These are phyloP conservation scores for Drosera spatulata DNA, from an alignment of 179 eudicot genomes.

Conservation along the genomic window DNA sequence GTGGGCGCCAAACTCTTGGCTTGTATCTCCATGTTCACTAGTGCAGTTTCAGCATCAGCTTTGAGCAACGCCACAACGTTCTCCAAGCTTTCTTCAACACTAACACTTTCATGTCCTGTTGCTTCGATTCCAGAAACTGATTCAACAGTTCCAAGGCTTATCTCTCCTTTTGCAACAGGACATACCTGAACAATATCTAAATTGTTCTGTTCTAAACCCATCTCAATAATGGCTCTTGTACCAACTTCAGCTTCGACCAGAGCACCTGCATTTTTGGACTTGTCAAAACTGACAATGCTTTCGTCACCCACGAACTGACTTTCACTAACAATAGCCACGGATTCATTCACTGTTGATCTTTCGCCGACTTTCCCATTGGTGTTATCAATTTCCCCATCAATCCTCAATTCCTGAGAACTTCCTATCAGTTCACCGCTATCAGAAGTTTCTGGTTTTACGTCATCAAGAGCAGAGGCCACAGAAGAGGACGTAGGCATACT, in stretches of 20 bases:
- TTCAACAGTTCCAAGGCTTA: slow-evolving; percentile 8
- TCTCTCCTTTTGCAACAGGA: slow-evolving; percentile 1
- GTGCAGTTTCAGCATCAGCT: neutral
- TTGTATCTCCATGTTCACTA: neutral
- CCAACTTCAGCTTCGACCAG: slow-evolving; percentile 5
- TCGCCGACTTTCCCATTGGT: slow-evolving; percentile 18
- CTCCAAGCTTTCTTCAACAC: neutral
- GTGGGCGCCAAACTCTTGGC: neutral
- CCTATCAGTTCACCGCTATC: slow-evolving; percentile 16
- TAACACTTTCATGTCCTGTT: slow-evolving; percentile 3
- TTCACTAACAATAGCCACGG: slow-evolving; percentile 6
- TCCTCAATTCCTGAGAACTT: slow-evolving; percentile 14
- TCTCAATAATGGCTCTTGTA: slow-evolving; percentile 7
- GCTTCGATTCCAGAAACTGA: slow-evolving; percentile 8
- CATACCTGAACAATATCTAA: slow-evolving; percentile 6
- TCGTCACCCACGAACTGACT: slow-evolving; percentile 18
- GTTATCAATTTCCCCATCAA: slow-evolving; percentile 18
- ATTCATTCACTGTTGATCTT: slow-evolving; percentile 4
- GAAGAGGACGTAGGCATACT: slow-evolving; percentile 19
- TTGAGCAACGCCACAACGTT: neutral
- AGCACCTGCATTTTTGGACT: slow-evolving; percentile 7
- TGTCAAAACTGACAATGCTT: slow-evolving; percentile 7
- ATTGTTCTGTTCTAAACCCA: slow-evolving; percentile 11
- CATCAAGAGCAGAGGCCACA: slow-evolving; percentile 17
- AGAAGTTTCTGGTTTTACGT: slow-evolving; percentile 20